Percentiles rank a stretch among this genome's conserved stretches.
Conservation (phyloP, 2,329 filamentous ascomycete genomes). For the Trichoderma sp. region DNA sequence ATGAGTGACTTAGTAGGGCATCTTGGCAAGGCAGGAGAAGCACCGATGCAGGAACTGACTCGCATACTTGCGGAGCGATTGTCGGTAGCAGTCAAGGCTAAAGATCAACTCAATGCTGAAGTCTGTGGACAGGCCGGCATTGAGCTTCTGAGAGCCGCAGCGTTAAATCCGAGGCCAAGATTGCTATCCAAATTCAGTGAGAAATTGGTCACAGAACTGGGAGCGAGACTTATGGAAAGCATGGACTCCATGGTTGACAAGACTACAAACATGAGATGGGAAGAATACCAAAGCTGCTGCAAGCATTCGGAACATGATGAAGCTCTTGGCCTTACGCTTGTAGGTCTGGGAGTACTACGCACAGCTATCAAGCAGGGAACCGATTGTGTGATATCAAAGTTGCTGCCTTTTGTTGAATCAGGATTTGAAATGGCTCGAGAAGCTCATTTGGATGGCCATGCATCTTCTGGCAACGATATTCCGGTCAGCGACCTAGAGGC, state of each 20-base stretch:
- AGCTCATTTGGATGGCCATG: no score
- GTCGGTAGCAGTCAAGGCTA: neutral
- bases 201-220: neutral
- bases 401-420: neutral
- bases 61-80: neutral
- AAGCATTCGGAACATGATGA: neutral
- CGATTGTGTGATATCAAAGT: no score
- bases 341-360: neutral
- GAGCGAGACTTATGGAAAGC: neutral
- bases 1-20: neutral
- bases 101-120: neutral
- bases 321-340: neutral
- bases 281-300: neutral
- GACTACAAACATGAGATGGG: neutral
- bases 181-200: neutral
- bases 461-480: neutral
- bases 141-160: neutral
- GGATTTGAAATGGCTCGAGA: neutral
- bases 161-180: neutral
- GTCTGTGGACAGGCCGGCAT: neutral
- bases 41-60: neutral
- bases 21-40: neutral
- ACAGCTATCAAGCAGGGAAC: neutral
- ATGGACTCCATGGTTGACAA: neutral
- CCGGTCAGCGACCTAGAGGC: neutral